Evolutionary conservation across 2,329 filamentous ascomycete genomes (phyloP).

Genomic region (Claviceps sp.): DNA sequence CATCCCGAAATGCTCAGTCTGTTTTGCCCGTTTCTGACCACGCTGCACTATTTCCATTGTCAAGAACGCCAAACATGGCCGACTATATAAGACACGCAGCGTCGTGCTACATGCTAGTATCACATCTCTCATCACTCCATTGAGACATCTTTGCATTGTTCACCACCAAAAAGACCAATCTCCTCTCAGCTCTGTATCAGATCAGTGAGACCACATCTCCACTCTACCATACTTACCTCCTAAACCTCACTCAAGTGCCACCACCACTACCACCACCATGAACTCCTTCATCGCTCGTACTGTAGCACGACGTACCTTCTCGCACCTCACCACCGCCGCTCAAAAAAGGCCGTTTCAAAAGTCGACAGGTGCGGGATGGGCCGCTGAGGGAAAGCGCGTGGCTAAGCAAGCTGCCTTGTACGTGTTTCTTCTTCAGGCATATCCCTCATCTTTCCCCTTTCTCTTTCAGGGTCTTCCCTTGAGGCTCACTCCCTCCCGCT

Average conservation of each 20-base stretch:
- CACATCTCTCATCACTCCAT: neutral
- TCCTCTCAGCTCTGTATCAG: neutral
- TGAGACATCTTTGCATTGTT: neutral
- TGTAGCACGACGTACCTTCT: slow-evolving; percentile 20
- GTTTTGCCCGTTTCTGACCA: neutral
- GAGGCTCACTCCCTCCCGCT: too few relatives aligned
- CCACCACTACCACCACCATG: slow-evolving; percentile 10
- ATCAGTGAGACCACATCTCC: neutral
- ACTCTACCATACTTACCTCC: neutral
- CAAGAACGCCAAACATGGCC: neutral
- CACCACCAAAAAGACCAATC: neutral
- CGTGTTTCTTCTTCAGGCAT: slow-evolving; percentile 5
- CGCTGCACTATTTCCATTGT: neutral
- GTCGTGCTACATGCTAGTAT: neutral
- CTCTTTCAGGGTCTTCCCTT: neutral
- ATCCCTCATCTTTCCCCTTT: neutral
- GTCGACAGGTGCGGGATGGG: slow-evolving; percentile 19
- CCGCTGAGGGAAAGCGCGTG: slow-evolving; percentile 17
- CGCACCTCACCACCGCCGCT: slow-evolving; percentile 17
- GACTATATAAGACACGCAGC: neutral
- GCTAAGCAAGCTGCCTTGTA: slow-evolving; percentile 20
- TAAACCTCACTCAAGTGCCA: neutral
- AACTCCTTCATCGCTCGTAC: slow-evolving; percentile 16
- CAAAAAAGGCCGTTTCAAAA: slow-evolving; percentile 18
- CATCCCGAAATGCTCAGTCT: too few relatives aligned